phyloP scores from a whole-genome alignment of 352 stramenopile species.

The Globisporangium irregulare region DNA sequence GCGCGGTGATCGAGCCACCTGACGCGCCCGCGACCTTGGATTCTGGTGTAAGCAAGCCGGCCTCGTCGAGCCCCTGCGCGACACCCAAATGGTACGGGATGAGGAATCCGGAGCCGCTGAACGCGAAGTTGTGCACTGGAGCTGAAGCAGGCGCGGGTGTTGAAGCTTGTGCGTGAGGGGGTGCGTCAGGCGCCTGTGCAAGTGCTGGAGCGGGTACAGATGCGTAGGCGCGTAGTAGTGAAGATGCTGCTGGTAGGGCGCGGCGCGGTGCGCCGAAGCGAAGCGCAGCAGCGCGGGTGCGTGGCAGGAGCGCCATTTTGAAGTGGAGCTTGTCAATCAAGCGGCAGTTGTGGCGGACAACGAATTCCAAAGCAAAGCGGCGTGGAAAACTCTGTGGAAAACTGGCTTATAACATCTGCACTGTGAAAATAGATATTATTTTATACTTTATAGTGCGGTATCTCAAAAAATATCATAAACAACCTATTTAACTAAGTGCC shows the following conservation, averaged over 20 bases:
- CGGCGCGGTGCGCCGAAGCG: not conserved
- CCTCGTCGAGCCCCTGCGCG: conserved; percentile 49
- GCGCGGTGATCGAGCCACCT: conserved; percentile 61
- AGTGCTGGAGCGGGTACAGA: not conserved
- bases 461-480: not conserved
- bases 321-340: not conserved
- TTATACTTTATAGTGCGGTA: not conserved
- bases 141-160: not conserved
- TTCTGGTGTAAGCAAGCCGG: conserved; percentile 36
- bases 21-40: conserved; percentile 75
- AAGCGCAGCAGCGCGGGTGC: not conserved
- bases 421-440: not conserved
- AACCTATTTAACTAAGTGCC: not conserved
- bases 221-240: not conserved
- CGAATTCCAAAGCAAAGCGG: not conserved
- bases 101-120: conserved; percentile 78
- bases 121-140: conserved; percentile 54
- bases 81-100: conserved; percentile 79
- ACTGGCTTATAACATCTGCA: not conserved
- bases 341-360: not conserved
- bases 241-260: not conserved
- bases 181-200: not conserved
- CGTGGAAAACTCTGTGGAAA: not conserved
- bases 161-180: not conserved
- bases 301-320: conserved; percentile 7